phyloP scores from a whole-genome alignment of 2,329 filamentous ascomycete genomes.

The Dothideomycetes sp. region DNA sequence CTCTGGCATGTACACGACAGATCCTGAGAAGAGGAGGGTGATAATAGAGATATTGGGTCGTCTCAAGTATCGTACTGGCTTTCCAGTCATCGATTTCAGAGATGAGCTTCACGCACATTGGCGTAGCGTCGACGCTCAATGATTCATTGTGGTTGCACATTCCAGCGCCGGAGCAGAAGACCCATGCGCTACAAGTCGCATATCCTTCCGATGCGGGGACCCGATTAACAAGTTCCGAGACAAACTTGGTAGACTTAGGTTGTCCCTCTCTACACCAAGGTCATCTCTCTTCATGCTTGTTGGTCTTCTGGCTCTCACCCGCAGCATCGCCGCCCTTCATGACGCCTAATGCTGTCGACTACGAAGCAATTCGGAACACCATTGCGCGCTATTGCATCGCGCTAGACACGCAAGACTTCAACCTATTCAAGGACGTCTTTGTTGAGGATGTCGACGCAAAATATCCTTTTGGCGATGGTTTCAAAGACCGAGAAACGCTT shows the following conservation, averaged over 20 bases:
- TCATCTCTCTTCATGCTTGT: neutral
- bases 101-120: conserved; percentile 4
- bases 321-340: neutral
- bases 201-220: too few relatives aligned
- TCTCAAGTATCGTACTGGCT: conserved; percentile 25
- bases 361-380: conserved; percentile 31
- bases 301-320: neutral
- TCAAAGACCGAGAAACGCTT: conserved; percentile 24
- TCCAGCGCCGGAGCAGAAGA: too few relatives aligned
- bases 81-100: conserved; percentile 17
- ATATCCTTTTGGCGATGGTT: conserved; percentile 24
- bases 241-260: too few relatives aligned
- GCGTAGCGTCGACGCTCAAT: neutral
- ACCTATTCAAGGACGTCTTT: conserved; percentile 29
- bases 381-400: conserved; percentile 33
- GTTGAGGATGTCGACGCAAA: conserved; percentile 25
- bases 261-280: too few relatives aligned
- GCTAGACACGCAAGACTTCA: conserved; percentile 30
- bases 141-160: too few relatives aligned
- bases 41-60: conserved; percentile 23
- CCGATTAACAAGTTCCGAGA: too few relatives aligned
- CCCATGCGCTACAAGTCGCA: too few relatives aligned
- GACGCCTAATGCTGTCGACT: conserved; percentile 16
- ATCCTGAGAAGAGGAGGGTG: conserved; percentile 22
- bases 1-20: conserved; percentile 32